Conservation (phyloP, 1,284 basidiomycete species). For the Trichosporon asahii region DNA sequence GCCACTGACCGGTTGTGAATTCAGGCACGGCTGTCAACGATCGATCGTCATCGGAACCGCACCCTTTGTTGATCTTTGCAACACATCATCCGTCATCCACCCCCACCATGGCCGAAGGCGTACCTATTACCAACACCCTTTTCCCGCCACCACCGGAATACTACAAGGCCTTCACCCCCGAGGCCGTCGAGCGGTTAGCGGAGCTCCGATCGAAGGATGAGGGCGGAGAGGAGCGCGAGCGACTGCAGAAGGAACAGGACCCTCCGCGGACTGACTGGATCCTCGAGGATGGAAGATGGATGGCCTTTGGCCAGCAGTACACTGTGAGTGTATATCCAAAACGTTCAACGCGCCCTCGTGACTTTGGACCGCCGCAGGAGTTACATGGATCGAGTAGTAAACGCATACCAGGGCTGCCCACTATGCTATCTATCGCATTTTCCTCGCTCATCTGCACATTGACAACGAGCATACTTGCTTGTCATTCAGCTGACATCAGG, state of each 20-base stretch:
- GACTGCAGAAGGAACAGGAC: conserved; percentile 23
- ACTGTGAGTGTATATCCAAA: conserved; percentile 29
- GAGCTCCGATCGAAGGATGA: conserved; percentile 17
- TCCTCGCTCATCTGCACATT: no score
- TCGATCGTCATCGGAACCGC: background rate
- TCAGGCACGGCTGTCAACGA: background rate
- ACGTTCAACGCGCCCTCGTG: no score
- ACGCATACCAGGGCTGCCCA: no score
- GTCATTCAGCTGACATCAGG: conserved; percentile 22
- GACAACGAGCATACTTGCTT: background rate
- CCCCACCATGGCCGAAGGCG: conserved; percentile 21
- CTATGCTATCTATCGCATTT: no score
- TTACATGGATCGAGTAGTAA: no score
- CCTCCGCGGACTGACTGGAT: conserved; percentile 43
- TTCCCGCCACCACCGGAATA: conserved; percentile 47
- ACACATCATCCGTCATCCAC: background rate
- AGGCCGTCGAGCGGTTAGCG: conserved; percentile 28
- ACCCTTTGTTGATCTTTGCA: background rate
- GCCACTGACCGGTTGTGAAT: background rate
- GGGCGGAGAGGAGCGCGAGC: conserved; percentile 25
- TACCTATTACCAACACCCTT: conserved; percentile 47
- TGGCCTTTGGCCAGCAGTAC: conserved; percentile 43
- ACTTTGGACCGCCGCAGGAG: no score
- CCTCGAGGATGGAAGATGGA: conserved; percentile 44
- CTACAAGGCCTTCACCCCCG: conserved; percentile 40